A percentile compares a stretch with the other conserved stretches of the same genome.
These are phyloP conservation scores for Truncatella angustata DNA, from an alignment of 2,329 filamentous ascomycete genomes.

Conservation along the genomic window DNA sequence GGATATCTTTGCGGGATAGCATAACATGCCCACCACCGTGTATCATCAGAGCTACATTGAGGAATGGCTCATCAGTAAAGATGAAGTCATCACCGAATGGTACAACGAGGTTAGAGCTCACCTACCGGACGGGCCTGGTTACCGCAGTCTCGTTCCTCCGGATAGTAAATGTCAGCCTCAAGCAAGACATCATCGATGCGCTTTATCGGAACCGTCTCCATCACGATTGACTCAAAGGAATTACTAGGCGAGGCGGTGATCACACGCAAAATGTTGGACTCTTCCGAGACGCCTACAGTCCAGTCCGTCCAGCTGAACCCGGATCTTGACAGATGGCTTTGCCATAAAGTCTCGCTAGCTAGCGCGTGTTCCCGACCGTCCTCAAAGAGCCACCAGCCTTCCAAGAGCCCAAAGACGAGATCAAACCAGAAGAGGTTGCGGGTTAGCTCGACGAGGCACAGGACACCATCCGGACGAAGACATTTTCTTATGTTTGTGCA, in stretches of 20 bases:
- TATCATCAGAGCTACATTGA: slow-evolving; percentile 38
- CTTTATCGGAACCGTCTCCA: slow-evolving; percentile 20
- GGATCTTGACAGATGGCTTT: too few relatives aligned
- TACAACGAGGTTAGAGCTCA: too few relatives aligned
- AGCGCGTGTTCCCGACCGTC: slow-evolving; percentile 20
- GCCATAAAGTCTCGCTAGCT: slow-evolving; percentile 18
- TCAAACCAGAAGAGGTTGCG: slow-evolving; percentile 25
- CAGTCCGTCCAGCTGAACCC: too few relatives aligned
- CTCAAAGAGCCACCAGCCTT: slow-evolving; percentile 35
- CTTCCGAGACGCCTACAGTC: too few relatives aligned
- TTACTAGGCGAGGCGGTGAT: too few relatives aligned
- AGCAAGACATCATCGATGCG: slow-evolving; percentile 11
- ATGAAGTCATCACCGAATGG: too few relatives aligned
- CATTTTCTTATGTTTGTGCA: slow-evolving; percentile 23
- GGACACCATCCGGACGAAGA: slow-evolving; percentile 26
- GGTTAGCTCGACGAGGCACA: slow-evolving; percentile 20
- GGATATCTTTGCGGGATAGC: slow-evolving; percentile 34
- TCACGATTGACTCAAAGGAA: not conserved
- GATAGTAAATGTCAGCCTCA: slow-evolving; percentile 32
- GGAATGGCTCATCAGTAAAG: not conserved
- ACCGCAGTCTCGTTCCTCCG: too few relatives aligned
- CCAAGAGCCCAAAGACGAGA: slow-evolving; percentile 31
- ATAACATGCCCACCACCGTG: slow-evolving; percentile 42
- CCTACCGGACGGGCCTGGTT: too few relatives aligned
- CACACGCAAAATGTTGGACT: too few relatives aligned